Conservation (phyloP, 2,329 filamentous ascomycete genomes). For the Aureobasidium leucospermi region DNA sequence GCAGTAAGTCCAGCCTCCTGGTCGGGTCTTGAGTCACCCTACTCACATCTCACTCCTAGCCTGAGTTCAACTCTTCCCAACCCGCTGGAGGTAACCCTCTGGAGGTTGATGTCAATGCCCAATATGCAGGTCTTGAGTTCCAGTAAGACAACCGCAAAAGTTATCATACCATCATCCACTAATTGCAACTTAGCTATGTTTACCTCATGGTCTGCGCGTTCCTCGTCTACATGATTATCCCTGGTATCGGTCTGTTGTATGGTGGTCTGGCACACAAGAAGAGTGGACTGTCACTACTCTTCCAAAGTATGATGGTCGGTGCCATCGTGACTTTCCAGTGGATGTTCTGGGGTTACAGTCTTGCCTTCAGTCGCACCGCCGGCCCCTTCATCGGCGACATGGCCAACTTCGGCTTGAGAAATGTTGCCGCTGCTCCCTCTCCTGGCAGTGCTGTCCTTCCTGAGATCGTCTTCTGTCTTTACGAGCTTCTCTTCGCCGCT, state of each 20-base stretch:
- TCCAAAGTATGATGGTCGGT: slow-evolving; percentile 54
- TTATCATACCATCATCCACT: background rate
- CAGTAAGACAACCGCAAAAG: slow-evolving; percentile 26
- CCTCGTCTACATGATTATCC: slow-evolving; percentile 60
- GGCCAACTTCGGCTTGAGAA: slow-evolving; percentile 53
- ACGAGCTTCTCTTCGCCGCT: slow-evolving; percentile 57
- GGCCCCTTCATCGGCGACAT: slow-evolving; percentile 57
- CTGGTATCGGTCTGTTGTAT: slow-evolving; percentile 59
- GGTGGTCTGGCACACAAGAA: slow-evolving; percentile 56
- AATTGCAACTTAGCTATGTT: slow-evolving; percentile 34
- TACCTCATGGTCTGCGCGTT: slow-evolving; percentile 53
- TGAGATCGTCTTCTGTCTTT: slow-evolving; percentile 60
- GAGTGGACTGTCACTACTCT: slow-evolving; percentile 54
- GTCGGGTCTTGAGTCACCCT: background rate
- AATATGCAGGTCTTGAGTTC: slow-evolving; percentile 53
- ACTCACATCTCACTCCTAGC: slow-evolving; percentile 15
- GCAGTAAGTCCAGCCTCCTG: background rate
- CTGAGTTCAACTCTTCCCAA: slow-evolving; percentile 33
- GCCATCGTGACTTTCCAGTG: slow-evolving; percentile 48
- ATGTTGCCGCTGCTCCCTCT: slow-evolving; percentile 54
- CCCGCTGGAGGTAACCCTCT: slow-evolving; percentile 50
- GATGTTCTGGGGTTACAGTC: slow-evolving; percentile 55
- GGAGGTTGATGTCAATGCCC: slow-evolving; percentile 48
- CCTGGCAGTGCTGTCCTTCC: slow-evolving; percentile 51
- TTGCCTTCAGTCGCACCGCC: slow-evolving; percentile 54